phyloP scores from a whole-genome alignment of 2,329 filamentous ascomycete species.

The Orbilia oligospora region DNA sequence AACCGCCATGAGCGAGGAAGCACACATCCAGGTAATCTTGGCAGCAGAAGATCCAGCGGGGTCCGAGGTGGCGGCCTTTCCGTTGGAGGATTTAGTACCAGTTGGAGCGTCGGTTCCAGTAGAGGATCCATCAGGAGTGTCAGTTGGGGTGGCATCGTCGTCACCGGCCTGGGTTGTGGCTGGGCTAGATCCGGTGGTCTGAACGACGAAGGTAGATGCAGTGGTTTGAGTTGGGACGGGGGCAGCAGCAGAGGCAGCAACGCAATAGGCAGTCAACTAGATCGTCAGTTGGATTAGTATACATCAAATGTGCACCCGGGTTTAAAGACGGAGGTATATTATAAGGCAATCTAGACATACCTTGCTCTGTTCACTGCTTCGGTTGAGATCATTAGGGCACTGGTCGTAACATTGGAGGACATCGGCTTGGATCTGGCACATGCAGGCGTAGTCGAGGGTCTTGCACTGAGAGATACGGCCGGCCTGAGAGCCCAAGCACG shows the following conservation, averaged over 20 bases:
- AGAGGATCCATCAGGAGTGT: constrained; percentile 10
- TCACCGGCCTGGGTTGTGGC: constrained; percentile 5
- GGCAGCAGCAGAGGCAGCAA: constrained; percentile 49
- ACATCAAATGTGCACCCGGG: neutral
- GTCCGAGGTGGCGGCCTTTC: constrained; percentile 31
- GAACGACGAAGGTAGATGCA: constrained; percentile 36
- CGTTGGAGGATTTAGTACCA: constrained; percentile 15
- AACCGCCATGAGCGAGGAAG: constrained; percentile 57
- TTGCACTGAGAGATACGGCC: constrained; percentile 34
- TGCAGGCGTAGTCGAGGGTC: constrained; percentile 50
- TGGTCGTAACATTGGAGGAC: constrained; percentile 58
- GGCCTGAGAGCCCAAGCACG: constrained; percentile 40
- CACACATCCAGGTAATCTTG: constrained; percentile 60
- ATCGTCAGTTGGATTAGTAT: neutral
- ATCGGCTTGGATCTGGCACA: constrained; percentile 42
- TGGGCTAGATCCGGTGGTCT: constrained; percentile 28
- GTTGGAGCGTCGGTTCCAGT: constrained; percentile 24
- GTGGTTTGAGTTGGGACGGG: constrained; percentile 42
- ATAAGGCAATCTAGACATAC: constrained; percentile 14
- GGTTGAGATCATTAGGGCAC: constrained; percentile 55
- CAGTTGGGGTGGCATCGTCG: constrained; percentile 16
- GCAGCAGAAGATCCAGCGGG: constrained; percentile 34
- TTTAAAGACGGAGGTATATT: neutral
- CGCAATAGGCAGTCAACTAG: constrained; percentile 54
- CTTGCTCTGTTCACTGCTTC: constrained; percentile 43